phyloP scores from a whole-genome alignment of 176 grass and related monocot genomes.

The Eremochloa ophiuroides region DNA sequence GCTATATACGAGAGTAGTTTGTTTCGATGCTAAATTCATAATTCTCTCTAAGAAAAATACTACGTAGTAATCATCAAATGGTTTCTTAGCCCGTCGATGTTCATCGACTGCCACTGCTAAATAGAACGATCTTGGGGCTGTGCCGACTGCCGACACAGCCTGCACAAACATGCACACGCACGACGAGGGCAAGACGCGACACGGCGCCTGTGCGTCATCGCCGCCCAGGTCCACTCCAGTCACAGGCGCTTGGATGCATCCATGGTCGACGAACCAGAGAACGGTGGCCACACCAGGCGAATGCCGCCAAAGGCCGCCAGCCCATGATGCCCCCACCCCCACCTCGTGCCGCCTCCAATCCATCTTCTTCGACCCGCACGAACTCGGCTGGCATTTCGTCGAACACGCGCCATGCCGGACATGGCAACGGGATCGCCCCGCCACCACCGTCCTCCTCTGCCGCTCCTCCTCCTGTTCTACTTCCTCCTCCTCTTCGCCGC shows the following conservation, averaged over 20 bases:
- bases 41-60: too few relatives aligned
- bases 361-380: neutral
- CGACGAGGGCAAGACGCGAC: neutral
- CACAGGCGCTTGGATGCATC: slow-evolving; percentile 25
- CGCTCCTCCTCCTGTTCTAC: neutral
- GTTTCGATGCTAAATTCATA: too few relatives aligned
- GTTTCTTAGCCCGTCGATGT: too few relatives aligned
- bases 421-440: neutral
- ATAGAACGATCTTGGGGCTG: neutral
- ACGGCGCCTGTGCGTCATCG: neutral
- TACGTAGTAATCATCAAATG: too few relatives aligned
- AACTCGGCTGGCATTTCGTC: neutral
- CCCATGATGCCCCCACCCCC: too few relatives aligned
- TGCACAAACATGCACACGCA: neutral
- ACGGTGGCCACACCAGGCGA: neutral
- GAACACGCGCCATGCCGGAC: neutral
- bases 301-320: slow-evolving; percentile 17
- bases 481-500: neutral
- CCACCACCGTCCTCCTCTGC: neutral
- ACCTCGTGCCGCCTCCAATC: neutral
- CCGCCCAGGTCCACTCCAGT: neutral
- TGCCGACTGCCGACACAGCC: neutral
- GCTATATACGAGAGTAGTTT: too few relatives aligned
- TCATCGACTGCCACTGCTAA: too few relatives aligned
- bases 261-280: neutral